Conservation (phyloP, 2,329 filamentous ascomycete species). For the Apiospora aurea region DNA sequence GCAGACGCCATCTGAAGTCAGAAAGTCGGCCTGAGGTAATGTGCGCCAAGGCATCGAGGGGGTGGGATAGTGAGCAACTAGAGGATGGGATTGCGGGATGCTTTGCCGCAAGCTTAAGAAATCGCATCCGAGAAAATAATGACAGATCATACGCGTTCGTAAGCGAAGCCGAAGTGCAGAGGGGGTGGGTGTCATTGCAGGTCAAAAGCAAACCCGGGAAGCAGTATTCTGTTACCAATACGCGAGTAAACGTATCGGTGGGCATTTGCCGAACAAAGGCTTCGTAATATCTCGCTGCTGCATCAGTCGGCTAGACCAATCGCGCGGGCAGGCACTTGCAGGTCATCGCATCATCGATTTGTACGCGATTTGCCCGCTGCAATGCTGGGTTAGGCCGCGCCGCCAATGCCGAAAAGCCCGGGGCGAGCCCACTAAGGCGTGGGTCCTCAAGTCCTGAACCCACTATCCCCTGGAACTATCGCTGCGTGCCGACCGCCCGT, state of each 20-base stretch:
- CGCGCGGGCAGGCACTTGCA: not conserved
- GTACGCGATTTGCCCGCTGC: not conserved
- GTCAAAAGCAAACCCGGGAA: not conserved
- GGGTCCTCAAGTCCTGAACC: not conserved
- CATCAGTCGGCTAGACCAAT: not conserved
- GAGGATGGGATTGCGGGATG: not conserved
- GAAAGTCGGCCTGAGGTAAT: not conserved
- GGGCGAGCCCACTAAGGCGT: not conserved
- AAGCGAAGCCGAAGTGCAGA: not conserved
- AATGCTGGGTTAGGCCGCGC: not conserved
- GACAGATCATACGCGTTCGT: not conserved
- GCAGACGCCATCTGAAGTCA: not conserved
- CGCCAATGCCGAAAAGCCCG: constrained; percentile 4
- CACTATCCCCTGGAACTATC: constrained; percentile 5
- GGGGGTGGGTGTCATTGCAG: not conserved
- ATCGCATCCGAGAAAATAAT: not conserved
- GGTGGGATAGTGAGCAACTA: not conserved
- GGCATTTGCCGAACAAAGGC: not conserved
- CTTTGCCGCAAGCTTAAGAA: not conserved
- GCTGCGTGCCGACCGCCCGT: not conserved
- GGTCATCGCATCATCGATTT: constrained; percentile 24
- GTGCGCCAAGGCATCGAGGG: not conserved
- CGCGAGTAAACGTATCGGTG: not conserved
- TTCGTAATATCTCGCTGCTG: not conserved
- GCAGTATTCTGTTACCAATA: not conserved